These are phyloP conservation scores for Excoecaria cochinchinensis DNA, from an alignment of 345 rosid species.

Conservation along the genomic window DNA sequence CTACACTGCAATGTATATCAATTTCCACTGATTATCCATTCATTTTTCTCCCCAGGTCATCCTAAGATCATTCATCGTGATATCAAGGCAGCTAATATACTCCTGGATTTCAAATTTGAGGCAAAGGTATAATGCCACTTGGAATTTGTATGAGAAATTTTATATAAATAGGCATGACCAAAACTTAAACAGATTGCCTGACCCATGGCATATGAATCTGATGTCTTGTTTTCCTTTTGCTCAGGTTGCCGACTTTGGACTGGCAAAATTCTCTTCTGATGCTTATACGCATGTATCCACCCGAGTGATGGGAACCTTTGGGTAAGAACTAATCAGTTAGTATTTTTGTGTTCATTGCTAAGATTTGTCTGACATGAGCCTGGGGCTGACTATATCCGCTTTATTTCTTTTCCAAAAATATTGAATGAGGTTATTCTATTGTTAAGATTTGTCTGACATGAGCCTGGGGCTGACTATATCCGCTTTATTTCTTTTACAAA, in stretches of 20 bases:
- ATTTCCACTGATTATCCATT: not conserved
- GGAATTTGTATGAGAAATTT: not conserved
- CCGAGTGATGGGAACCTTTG: conserved; percentile 97
- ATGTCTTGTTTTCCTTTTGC: conserved; percentile 4
- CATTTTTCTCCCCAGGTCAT: conserved; percentile 51
- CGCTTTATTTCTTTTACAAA: not conserved
- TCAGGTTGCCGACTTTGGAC: conserved; percentile 97
- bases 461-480: not conserved
- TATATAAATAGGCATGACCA: not conserved
- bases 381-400: not conserved
- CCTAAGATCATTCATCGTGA: conserved; percentile 95
- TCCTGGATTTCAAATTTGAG: conserved; percentile 79
- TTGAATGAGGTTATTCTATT: not conserved
- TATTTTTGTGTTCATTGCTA: not conserved
- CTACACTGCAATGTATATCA: not conserved
- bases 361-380: conserved; percentile 2
- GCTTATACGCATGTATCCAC: conserved; percentile 87
- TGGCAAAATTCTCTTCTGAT: conserved; percentile 79
- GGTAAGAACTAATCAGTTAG: conserved; percentile 43
- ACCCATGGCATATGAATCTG: conserved; percentile 1
- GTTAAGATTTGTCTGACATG: conserved; percentile 1
- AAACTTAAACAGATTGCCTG: not conserved
- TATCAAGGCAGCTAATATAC: conserved; percentile 84
- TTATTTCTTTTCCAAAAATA: not conserved
- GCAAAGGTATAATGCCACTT: conserved; percentile 55